A percentile compares a stretch with the other conserved stretches of the same genome.
These are phyloP conservation scores for Aureobasidium sp. DNA, from an alignment of 2,329 filamentous ascomycete species.

Conservation along the genomic window DNA sequence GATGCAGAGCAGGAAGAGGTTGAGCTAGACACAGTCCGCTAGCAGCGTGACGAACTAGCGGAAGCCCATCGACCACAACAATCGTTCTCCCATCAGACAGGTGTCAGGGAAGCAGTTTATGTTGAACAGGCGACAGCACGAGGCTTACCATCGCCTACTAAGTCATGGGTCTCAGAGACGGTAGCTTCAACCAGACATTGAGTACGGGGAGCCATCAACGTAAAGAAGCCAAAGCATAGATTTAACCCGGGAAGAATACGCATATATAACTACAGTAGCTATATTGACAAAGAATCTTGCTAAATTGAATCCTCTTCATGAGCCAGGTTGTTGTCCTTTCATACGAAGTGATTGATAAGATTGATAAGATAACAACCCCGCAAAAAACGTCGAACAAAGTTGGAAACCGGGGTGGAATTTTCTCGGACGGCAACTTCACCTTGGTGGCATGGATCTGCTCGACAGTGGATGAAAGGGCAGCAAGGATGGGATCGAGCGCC, in stretches of 20 bases:
- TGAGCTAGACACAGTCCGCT: not conserved
- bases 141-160: not conserved
- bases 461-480: conserved; percentile 13
- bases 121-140: not conserved
- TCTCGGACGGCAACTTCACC: not conserved
- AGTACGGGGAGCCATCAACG: not conserved
- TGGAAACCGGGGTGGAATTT: not conserved
- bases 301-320: no score
- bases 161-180: not conserved
- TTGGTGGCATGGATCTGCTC: conserved; percentile 6
- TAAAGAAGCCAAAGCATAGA: not conserved
- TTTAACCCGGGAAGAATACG: not conserved
- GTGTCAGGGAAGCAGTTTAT: no score
- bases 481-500: conserved; percentile 64
- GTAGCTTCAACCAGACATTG: not conserved
- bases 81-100: no score
- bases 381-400: not conserved
- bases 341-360: not conserved
- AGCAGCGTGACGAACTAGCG: not conserved
- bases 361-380: not conserved
- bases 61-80: not conserved
- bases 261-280: not conserved
- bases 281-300: not conserved
- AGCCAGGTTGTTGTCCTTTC: no score
- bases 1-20: not conserved